phyloP scores from a whole-genome alignment of 352 stramenopile species.

The Phytophthora pisi region DNA sequence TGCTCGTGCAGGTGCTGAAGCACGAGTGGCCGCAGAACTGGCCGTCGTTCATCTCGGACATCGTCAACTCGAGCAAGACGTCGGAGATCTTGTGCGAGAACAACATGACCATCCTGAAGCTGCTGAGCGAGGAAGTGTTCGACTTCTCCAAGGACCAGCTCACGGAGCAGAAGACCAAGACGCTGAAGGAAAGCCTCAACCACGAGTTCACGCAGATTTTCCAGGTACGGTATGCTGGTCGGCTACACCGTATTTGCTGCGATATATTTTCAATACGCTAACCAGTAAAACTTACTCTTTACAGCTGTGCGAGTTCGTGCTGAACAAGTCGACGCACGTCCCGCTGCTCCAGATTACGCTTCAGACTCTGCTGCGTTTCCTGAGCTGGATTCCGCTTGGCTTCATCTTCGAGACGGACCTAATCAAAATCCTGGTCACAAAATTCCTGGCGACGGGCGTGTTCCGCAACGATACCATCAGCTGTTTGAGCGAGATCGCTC shows the following conservation, averaged over 20 bases:
- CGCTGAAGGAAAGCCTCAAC: conserved; percentile 98
- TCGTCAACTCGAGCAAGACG: conserved; percentile 94
- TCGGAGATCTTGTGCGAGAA: conserved; percentile 99
- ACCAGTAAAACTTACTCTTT: conserved; percentile 1
- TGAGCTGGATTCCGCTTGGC: conserved; percentile 98
- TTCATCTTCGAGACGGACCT: conserved; percentile 99
- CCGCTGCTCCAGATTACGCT: conserved; percentile 96
- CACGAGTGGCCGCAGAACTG: conserved; percentile 99
- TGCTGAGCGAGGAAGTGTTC: conserved; percentile 99
- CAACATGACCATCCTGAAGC: conserved; percentile 99
- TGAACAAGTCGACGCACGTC: conserved; percentile 94
- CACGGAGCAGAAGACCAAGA: conserved; percentile 98
- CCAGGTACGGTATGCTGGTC: conserved; percentile 42
- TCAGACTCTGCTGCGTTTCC: conserved; percentile 96
- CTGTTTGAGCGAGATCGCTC: conserved; percentile 98
- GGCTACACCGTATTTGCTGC: not conserved
- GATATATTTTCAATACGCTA: not conserved
- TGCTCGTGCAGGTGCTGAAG: conserved; percentile 98
- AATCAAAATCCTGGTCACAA: conserved; percentile 95
- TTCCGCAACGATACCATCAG: conserved; percentile 98
- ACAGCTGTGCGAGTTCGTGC: conserved; percentile 97
- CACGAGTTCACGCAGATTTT: conserved; percentile 99
- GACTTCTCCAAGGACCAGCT: conserved; percentile 99
- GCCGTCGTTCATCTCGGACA: conserved; percentile 98
- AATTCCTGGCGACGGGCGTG: conserved; percentile 94